phyloP scores from a whole-genome alignment of 139 green algal genomes.

The Zygnema cylindricum region DNA sequence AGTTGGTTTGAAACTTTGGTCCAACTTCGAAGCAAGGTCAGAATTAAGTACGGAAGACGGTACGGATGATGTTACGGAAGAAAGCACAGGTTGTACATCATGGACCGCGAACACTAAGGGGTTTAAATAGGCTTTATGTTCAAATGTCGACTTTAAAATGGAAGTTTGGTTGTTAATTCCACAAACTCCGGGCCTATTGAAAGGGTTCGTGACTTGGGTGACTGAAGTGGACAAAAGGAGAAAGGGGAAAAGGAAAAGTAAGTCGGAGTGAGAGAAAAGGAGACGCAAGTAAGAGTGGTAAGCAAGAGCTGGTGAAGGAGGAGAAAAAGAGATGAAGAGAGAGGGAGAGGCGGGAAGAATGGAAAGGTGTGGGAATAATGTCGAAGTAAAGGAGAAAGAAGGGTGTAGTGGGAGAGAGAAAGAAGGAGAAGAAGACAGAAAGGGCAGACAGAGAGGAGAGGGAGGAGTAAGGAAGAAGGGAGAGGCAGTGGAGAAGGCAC shows the following conservation, averaged over 20 bases:
- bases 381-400: neutral
- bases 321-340: neutral
- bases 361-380: neutral
- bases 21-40: neutral
- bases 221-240: neutral
- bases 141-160: neutral
- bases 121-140: no score
- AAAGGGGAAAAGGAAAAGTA: neutral
- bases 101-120: no score
- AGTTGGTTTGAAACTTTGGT: neutral
- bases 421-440: neutral
- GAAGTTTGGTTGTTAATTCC: neutral
- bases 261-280: neutral
- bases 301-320: neutral
- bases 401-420: neutral
- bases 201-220: neutral
- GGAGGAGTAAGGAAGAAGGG: neutral
- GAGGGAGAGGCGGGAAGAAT: neutral
- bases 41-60: neutral
- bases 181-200: neutral
- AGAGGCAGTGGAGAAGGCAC: constrained; percentile 9
- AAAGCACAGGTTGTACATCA: no score
- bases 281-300: neutral
- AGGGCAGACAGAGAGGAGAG: neutral
- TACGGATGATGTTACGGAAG: neutral